A percentile compares a stretch with the other conserved stretches of the same genome.
Evolutionary conservation across 2,329 filamentous ascomycete genomes (phyloP).

Genomic region (Fusarium papillatum): DNA sequence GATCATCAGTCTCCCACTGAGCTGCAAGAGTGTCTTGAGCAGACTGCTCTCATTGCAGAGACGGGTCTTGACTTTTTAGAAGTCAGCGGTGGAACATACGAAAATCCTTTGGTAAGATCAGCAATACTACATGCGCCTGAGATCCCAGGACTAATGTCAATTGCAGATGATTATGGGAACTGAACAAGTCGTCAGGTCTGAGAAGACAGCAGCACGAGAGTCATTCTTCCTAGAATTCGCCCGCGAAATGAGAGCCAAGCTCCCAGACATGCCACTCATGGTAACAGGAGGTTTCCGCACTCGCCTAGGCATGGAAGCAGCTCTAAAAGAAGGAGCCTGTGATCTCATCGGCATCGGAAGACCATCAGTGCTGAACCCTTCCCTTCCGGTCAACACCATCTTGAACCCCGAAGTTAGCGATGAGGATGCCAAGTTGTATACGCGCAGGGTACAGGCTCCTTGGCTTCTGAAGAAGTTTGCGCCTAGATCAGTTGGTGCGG

Average conservation of each 20-base stretch:
- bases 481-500: conserved; percentile 31
- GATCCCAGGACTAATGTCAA: too few relatives aligned
- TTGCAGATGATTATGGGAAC: conserved; percentile 51
- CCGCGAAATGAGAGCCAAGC: conserved; percentile 59
- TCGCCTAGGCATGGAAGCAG: conserved; percentile 55
- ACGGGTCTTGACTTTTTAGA: conserved; percentile 76
- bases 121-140: too few relatives aligned
- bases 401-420: conserved; percentile 28
- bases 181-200: conserved; percentile 7
- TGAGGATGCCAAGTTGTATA: conserved; percentile 28
- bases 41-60: conserved; percentile 63
- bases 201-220: conserved; percentile 67
- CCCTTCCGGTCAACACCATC: conserved; percentile 48
- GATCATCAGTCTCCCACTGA: conserved; percentile 62
- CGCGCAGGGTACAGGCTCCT: conserved; percentile 19
- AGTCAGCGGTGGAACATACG: conserved; percentile 73
- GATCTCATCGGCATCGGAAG: conserved; percentile 57
- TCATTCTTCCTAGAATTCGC: conserved; percentile 79
- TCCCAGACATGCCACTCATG: conserved; percentile 62
- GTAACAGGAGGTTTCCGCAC: conserved; percentile 75
- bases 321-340: conserved; percentile 53
- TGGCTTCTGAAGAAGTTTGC: conserved; percentile 33
- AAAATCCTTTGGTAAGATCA: conserved; percentile 51
- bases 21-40: conserved; percentile 68
- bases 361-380: conserved; percentile 54